Percentiles rank a stretch among this genome's conserved stretches.
Conservation (phyloP, 2,329 filamentous ascomycete species). For the Chaetothyriales sp. region DNA sequence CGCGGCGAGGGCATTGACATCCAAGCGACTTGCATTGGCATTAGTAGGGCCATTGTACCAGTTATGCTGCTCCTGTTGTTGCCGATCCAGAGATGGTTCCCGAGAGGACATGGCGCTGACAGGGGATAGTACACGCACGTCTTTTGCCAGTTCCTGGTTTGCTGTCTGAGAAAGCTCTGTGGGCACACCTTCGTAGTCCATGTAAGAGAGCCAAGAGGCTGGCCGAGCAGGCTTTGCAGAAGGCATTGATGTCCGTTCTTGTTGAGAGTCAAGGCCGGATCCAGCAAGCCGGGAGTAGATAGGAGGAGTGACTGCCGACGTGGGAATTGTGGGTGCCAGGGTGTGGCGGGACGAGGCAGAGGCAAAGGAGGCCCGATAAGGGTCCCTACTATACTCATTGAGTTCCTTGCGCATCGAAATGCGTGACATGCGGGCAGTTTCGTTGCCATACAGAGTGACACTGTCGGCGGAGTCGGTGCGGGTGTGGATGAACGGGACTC, state of each 20-base stretch:
- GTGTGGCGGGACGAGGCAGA: slow-evolving; percentile 7
- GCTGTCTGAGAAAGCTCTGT: slow-evolving; percentile 10
- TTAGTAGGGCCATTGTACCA: slow-evolving; percentile 6
- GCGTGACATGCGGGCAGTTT: slow-evolving; percentile 13
- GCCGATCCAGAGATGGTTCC: slow-evolving; percentile 6
- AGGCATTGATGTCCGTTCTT: slow-evolving; percentile 11
- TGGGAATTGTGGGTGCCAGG: slow-evolving; percentile 21
- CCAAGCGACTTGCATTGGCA: not conserved
- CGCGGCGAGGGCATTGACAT: not conserved
- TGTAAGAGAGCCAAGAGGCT: slow-evolving; percentile 16
- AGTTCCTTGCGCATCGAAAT: slow-evolving; percentile 14
- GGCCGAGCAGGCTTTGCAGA: slow-evolving; percentile 7
- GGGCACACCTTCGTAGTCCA: slow-evolving; percentile 16
- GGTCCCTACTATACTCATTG: slow-evolving; percentile 12
- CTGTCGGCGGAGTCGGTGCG: slow-evolving; percentile 48
- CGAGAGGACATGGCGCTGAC: slow-evolving; percentile 10
- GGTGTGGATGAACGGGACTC: slow-evolving; percentile 68
- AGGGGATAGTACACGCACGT: slow-evolving; percentile 14
- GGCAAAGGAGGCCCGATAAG: slow-evolving; percentile 13
- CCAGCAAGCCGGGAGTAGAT: slow-evolving; percentile 13
- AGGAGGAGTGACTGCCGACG: slow-evolving; percentile 19
- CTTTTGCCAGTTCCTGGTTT: slow-evolving; percentile 8
- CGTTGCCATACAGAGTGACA: slow-evolving; percentile 12
- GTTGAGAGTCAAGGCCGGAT: slow-evolving; percentile 13
- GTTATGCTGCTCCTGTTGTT: slow-evolving; percentile 8